Base-by-base conservation (phyloP, 1,284 basidiomycete species). In the Pseudozyma pruni region DNA sequence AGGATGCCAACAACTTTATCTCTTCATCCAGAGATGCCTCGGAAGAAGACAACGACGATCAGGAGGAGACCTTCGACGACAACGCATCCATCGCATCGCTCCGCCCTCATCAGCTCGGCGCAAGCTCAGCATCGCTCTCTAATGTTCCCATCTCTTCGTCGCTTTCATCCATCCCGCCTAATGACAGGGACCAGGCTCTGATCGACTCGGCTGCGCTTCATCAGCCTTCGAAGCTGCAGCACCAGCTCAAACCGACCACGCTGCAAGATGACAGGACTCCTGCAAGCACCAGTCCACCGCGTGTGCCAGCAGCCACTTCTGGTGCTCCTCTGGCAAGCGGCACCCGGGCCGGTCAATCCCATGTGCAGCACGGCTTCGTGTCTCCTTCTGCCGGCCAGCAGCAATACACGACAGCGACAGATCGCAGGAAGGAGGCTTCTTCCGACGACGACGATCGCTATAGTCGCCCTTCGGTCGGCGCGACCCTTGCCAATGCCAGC, bases 41-140 rank as follows among this genome's bases (percentile, higher is more conserved):
- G 8, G 72, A 74, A 46, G 72, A 74, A 43, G 72, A 74, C 59
- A 74, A 74, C 35, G 72, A 74, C 44, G 72, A 74, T 11, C 62
- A 70, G 19, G 72, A 74, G 19, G 62, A 70, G 45, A 72, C 62
- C 2, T 72, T 72, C 20, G 69, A 72, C 39, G 69, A 72, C 25
- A 58, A 72, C 44, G 69, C 69, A 6, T 72, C 69, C 16, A 62
- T 72, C 19, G 69, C 69, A 16, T 72, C 69, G 40, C 58, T 72
- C 11, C 53, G 69, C 37, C 69, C 56, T 17, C 69, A 67, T 23
- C 58, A 62, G 23, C 62, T 62, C 16, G 54, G 43, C 8, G 39
- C 52, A 2, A 59, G 55, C 48, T 52, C 69, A 11, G 55, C 42
- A 47, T 59, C 60, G 25, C 49, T 58, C 31, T 47, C 54, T 17